Percentiles rank a stretch among this genome's conserved stretches.
phyloP scores from a whole-genome alignment of 2,329 filamentous ascomycete species.

The Aspergillus fischeri region DNA sequence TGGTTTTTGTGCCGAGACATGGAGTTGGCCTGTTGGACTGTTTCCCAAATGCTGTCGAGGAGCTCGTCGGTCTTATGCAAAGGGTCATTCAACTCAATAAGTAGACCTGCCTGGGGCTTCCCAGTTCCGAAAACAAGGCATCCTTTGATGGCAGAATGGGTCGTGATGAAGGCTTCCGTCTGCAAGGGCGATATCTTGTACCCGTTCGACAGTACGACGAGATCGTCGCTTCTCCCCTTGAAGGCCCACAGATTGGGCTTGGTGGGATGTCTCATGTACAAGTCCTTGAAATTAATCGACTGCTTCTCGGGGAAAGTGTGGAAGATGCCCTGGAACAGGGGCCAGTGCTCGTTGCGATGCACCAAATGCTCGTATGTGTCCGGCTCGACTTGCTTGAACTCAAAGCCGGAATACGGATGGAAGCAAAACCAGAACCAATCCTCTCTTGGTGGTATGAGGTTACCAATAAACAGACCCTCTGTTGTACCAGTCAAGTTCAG shows the following conservation, averaged over 20 bases:
- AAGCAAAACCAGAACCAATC: conserved; percentile 4
- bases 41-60: no score
- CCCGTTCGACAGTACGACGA: conserved; percentile 20
- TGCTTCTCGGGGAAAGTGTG: conserved; percentile 28
- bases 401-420: conserved; percentile 14
- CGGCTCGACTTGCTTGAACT: conserved; percentile 18
- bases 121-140: conserved; percentile 15
- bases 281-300: conserved; percentile 21
- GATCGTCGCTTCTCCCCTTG: conserved; percentile 20
- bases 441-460: conserved; percentile 10
- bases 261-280: conserved; percentile 16
- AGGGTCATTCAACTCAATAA: conserved; percentile 6
- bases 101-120: conserved; percentile 14
- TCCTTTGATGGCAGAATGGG: conserved; percentile 11
- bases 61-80: no score
- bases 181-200: conserved; percentile 17
- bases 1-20: no score
- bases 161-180: conserved; percentile 13
- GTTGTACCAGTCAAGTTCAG: no score
- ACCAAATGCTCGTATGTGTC: conserved; percentile 35
- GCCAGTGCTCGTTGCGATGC: conserved; percentile 25
- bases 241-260: conserved; percentile 21
- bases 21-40: no score
- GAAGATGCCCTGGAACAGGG: conserved; percentile 21
- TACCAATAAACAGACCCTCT: conserved; percentile 1